phyloP scores from a whole-genome alignment of 2,329 filamentous ascomycete genomes.

The Apiospora pterosperma region DNA sequence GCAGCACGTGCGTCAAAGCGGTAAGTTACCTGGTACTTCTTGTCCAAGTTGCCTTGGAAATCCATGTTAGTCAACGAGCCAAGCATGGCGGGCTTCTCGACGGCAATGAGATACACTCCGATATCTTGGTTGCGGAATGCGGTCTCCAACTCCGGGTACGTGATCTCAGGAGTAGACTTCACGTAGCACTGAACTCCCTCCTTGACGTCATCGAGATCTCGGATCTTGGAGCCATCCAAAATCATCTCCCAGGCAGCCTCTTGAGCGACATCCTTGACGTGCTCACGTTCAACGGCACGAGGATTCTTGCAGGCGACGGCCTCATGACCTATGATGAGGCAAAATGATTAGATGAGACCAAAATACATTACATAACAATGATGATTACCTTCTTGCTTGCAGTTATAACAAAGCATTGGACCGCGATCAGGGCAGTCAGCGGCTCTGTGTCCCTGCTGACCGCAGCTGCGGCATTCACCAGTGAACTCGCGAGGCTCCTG shows the following conservation, averaged over 20 bases:
- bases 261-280: constrained; percentile 43
- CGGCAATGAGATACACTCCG: constrained; percentile 58
- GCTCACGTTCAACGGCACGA: constrained; percentile 53
- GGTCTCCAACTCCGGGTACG: constrained; percentile 58
- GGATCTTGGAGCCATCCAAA: constrained; percentile 44
- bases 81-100: constrained; percentile 52
- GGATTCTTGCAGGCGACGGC: constrained; percentile 55
- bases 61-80: constrained; percentile 67
- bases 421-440: constrained; percentile 62
- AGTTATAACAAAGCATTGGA: constrained; percentile 57
- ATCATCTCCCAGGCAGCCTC: constrained; percentile 60
- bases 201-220: constrained; percentile 62
- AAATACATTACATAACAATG: neutral
- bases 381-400: constrained; percentile 52
- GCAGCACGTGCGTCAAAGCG: constrained; percentile 56
- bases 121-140: constrained; percentile 53
- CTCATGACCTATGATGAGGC: constrained; percentile 45
- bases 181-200: constrained; percentile 57
- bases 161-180: constrained; percentile 56
- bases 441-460: constrained; percentile 49
- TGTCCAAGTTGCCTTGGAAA: constrained; percentile 63
- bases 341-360: neutral
- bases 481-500: constrained; percentile 24
- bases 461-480: constrained; percentile 50
- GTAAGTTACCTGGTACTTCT: constrained; percentile 62